A percentile compares a stretch with the other conserved stretches of the same genome.
These are phyloP conservation scores for Pyrus pyrifolia DNA, from an alignment of 306 rosid species.

Conservation along the genomic window DNA sequence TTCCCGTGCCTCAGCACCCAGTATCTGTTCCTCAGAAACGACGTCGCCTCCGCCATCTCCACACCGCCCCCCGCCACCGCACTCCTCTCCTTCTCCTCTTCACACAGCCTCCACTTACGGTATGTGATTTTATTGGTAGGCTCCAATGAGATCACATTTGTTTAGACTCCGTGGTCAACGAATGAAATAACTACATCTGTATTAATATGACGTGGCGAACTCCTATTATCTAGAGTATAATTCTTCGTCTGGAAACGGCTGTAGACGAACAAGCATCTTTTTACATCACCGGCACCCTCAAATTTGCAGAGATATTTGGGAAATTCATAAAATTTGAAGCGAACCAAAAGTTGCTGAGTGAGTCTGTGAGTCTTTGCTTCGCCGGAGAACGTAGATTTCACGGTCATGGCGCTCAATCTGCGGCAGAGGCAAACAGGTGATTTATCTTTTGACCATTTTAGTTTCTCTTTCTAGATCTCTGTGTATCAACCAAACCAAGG, in stretches of 20 bases:
- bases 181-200: not conserved
- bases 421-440: constrained; percentile 61
- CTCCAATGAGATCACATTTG: not conserved
- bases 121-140: not conserved
- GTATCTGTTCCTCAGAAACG: constrained; percentile 45
- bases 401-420: constrained; percentile 54
- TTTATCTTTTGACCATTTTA: not conserved
- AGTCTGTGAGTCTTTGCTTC: not conserved
- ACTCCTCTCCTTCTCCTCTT: not conserved
- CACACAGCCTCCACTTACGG: not conserved
- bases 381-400: constrained; percentile 2
- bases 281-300: not conserved
- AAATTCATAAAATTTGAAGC: not conserved
- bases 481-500: not conserved
- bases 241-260: not conserved
- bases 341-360: not conserved
- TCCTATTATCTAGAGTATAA: fast-evolving
- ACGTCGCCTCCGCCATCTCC: constrained; percentile 30
- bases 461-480: constrained; percentile 4
- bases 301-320: not conserved
- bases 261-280: not conserved
- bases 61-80: not conserved
- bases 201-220: not conserved
- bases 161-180: not conserved
- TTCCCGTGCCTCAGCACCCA: constrained; percentile 88